Conservation (phyloP, 2,329 filamentous ascomycete genomes). For the Arthrobotrys entomopaga region DNA sequence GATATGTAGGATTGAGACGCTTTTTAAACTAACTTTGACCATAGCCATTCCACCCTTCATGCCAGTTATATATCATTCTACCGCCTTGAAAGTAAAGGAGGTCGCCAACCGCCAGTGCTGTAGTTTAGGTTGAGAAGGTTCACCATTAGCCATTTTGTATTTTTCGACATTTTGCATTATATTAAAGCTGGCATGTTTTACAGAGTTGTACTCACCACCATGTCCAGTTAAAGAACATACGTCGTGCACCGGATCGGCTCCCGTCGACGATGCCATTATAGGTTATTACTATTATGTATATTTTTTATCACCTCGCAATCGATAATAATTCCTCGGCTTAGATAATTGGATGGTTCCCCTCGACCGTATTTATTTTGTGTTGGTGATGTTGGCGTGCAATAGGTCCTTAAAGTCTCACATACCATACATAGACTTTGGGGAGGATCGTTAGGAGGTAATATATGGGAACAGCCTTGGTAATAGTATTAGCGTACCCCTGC, state of each 20-base stretch:
- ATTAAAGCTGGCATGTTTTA: neutral
- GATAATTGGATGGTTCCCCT: too few species aligned
- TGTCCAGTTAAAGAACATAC: conserved; percentile 48
- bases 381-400: too few species aligned
- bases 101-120: conserved; percentile 31
- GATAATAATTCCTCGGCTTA: too few species aligned
- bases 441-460: too few species aligned
- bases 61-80: conserved; percentile 51
- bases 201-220: conserved; percentile 18
- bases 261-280: conserved; percentile 22
- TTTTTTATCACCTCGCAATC: too few species aligned
- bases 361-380: neutral
- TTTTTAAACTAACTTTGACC: conserved; percentile 35
- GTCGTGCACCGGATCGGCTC: conserved; percentile 39
- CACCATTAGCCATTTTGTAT: neutral
- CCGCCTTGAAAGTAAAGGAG: conserved; percentile 37
- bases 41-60: conserved; percentile 16
- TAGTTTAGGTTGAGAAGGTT: neutral
- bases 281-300: neutral
- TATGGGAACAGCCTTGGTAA: too few species aligned
- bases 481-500: too few species aligned
- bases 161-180: neutral
- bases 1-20: too few species aligned
- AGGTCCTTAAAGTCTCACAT: too few species aligned
- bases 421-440: too few species aligned